Evolutionary conservation across 257 asterid species (phyloP), one percentile per base, ranked within the genome.

Genomic region (Leonotis leonurus): DNA sequence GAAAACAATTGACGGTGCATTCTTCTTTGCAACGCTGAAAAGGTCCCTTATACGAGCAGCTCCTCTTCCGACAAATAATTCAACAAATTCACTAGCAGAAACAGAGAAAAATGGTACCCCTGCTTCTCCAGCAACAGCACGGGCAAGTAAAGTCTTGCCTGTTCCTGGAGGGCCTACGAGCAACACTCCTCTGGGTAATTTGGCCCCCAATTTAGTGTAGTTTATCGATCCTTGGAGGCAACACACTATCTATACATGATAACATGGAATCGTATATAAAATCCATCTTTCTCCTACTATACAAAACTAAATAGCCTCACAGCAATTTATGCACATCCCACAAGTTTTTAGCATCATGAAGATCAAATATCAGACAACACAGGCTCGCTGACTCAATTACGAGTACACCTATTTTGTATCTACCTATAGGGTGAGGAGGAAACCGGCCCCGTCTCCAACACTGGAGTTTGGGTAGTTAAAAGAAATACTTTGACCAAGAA

Each of bases 101-200:
- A 93, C 99, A 4, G 97, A 81, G 73, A 80, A 93, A 68, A 93
- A 93, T 2, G 99, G 99, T 3, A 93, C 91, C 29, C 95, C 94
- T 12, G 99, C 95, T 79, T 93, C 96, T 63, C 97, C 99, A 44
- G 96, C 96, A 49, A 93, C 99, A 25, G 99, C 99, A 63, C 97
- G 97, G 63, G 96, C 99, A 43, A 93, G 78, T 56, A 93, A 78
- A 2, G 97, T 89, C n/a, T n/a, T n/a, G n/a, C n/a, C n/a, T n/a
- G n/a, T n/a, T n/a, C 97, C 99, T 12, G 99, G 99, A 25, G 97
- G 99, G 36, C 99, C 99, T n/a, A 89, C 96, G 14, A 93, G 96
- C 46, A 93, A 85, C 70, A 93, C 94, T 0, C 97, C 99, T 80
- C 83, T 76, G 9, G 99, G 97, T 65, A 93, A 70, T 73, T 87